Base-by-base conservation (phyloP, 2,329 filamentous ascomycete genomes). In the Colletotrichum scovillei region DNA sequence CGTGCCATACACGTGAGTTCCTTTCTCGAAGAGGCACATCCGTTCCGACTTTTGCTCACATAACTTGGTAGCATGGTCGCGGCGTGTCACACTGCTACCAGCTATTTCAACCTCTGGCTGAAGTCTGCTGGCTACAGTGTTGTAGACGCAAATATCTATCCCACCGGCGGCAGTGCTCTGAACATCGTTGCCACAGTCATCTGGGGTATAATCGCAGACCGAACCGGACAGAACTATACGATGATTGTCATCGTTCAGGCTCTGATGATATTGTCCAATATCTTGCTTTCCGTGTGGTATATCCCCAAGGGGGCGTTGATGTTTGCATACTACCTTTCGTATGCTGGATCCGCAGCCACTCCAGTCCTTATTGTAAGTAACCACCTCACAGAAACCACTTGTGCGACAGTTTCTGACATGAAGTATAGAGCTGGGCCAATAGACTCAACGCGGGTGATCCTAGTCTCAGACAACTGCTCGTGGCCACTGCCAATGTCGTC, bases 141-240 rank as follows among this genome's bases (percentile, higher is more conserved):
- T 0, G 88, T 86, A 84, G 89, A 91, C 74, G 83, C 86, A 30
- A 84, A 52, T 88, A 88, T 0, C 77, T 89, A 80, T 87, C n/a
- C 28, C 78, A 72, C 69, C 12, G 63, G 62, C 2, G 68, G 68
- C 12, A 67, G 56, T 24, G 76, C 75, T 11, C 12, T 77, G 19
- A 74, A 63, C 38, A 66, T 77, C 7, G 76, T 77, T 4, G 57
- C 60, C 0, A 69, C 76, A 2, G 67, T 76, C 2, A 55, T 55
- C 7, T 75, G 67, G 30, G 75, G 75, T n/a, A 75, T 71, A 6
- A 63, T 76, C 22, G 76, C 74, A 7, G 77, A 78, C n/a, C 72
- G 73, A 6, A 77, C 77, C 0, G 77, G 77, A 2, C 38, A 74
- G 14, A 75, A 76, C 3, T 72, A 76, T 6, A 1, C 32, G 1